Percentiles rank a stretch among this genome's conserved stretches.
Conservation (phyloP, 2,329 filamentous ascomycete species). For the Tolypocladium inflatum region DNA sequence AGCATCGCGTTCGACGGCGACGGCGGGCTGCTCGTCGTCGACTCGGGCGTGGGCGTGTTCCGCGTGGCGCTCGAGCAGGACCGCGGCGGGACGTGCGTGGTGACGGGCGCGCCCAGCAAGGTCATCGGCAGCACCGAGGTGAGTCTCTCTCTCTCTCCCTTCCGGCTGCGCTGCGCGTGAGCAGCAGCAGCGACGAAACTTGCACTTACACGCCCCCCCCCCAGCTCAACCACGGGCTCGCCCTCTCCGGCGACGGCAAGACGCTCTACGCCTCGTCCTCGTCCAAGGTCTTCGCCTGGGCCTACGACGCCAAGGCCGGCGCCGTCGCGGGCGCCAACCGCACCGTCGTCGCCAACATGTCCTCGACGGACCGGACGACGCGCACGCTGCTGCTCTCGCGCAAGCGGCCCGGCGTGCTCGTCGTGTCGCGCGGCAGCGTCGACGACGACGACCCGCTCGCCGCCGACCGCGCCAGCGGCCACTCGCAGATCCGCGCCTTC, state of each 20-base stretch:
- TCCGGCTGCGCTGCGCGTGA: too few relatives aligned
- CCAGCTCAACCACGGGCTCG: constrained; percentile 47
- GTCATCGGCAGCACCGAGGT: constrained; percentile 26
- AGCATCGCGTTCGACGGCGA: constrained; percentile 34
- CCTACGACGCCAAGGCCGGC: constrained; percentile 47
- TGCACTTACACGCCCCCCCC: neutral
- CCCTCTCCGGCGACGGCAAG: constrained; percentile 40
- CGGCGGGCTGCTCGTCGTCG: constrained; percentile 36
- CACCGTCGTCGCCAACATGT: constrained; percentile 55
- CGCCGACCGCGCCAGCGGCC: constrained; percentile 40
- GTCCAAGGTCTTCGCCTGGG: constrained; percentile 52
- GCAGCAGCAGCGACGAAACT: too few relatives aligned
- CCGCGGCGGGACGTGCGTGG: constrained; percentile 30
- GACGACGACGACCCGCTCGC: constrained; percentile 52
- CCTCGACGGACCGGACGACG: constrained; percentile 50
- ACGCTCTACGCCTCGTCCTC: constrained; percentile 49
- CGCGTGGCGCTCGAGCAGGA: constrained; percentile 29
- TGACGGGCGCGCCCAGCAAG: constrained; percentile 23
- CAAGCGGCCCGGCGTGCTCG: constrained; percentile 42
- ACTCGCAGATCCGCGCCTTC: constrained; percentile 58
- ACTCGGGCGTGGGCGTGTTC: constrained; percentile 30
- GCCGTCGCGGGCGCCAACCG: constrained; percentile 32
- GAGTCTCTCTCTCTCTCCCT: too few relatives aligned
- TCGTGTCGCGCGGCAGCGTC: constrained; percentile 57
- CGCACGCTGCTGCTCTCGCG: constrained; percentile 56